A percentile compares a stretch with the other conserved stretches of the same genome.
Evolutionary conservation across 148 eudicot genomes (phyloP).

Genomic region (Vaccinium vitisidaea): DNA sequence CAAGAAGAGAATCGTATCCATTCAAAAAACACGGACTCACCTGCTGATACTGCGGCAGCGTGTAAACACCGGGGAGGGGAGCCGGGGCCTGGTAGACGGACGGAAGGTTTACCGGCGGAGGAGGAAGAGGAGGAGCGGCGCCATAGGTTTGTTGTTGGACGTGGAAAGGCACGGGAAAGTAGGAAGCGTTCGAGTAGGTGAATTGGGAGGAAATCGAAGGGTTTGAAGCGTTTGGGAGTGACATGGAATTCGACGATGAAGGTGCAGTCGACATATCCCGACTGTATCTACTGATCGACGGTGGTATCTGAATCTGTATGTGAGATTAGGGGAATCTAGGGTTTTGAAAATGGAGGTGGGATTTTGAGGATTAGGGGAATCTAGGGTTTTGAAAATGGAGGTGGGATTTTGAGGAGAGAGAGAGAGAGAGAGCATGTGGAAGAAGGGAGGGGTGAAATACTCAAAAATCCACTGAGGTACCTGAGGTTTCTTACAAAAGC

Average conservation of each 20-base stretch:
- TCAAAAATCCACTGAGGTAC: not conserved
- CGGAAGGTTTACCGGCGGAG: constrained; percentile 21
- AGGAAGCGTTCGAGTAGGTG: constrained; percentile 50
- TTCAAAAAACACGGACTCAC: constrained; percentile 17
- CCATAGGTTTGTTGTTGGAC: constrained; percentile 56
- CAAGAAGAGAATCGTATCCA: not conserved
- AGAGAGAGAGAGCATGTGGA: not conserved
- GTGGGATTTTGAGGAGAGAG: not conserved
- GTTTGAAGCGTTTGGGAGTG: constrained; percentile 5
- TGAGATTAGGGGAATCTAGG: not conserved
- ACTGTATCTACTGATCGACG: not conserved
- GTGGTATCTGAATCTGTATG: not conserved
- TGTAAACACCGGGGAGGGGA: constrained; percentile 36
- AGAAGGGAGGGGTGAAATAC: not conserved
- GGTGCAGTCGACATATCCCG: constrained; percentile 38
- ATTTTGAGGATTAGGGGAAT: not conserved
- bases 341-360: not conserved
- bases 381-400: not conserved
- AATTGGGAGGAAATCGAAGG: constrained; percentile 47
- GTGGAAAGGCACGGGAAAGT: constrained; percentile 88
- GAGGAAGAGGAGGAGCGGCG: constrained; percentile 30
- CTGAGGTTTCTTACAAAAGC: not conserved
- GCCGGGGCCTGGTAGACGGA: constrained; percentile 32
- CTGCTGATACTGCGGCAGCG: constrained; percentile 82
- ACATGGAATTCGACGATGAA: constrained; percentile 31